A percentile compares a stretch with the other conserved stretches of the same genome.
These are phyloP conservation scores for Aspergillus persii DNA, from an alignment of 2,329 filamentous ascomycete species.

Conservation along the genomic window DNA sequence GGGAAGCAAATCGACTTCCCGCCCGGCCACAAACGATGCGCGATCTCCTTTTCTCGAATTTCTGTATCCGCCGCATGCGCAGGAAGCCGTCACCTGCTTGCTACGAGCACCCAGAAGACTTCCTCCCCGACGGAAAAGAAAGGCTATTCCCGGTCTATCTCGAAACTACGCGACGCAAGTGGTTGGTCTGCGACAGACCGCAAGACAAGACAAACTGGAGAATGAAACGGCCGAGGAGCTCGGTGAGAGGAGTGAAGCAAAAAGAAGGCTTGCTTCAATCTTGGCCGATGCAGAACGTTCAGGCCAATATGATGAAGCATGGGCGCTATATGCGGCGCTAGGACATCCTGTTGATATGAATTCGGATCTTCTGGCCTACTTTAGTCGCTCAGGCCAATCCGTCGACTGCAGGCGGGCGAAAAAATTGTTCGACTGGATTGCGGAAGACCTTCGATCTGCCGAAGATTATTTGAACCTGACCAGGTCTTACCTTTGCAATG, in stretches of 20 bases:
- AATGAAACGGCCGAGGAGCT: not conserved
- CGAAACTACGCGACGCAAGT: slow-evolving; percentile 29
- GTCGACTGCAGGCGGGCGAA: slow-evolving; percentile 44
- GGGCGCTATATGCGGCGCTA: slow-evolving; percentile 40
- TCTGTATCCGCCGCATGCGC: slow-evolving; percentile 36
- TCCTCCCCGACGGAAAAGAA: slow-evolving; percentile 28
- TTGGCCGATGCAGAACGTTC: slow-evolving; percentile 10
- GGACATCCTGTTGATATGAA: slow-evolving; percentile 27
- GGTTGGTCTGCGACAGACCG: slow-evolving; percentile 8
- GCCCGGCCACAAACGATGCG: slow-evolving; percentile 17
- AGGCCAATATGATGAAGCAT: slow-evolving; percentile 39
- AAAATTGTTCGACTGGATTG: slow-evolving; percentile 47
- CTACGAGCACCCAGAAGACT: slow-evolving; percentile 24
- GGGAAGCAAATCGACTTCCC: slow-evolving; percentile 9
- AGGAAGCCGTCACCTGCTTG: slow-evolving; percentile 21
- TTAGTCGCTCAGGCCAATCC: slow-evolving; percentile 38
- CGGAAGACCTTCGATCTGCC: slow-evolving; percentile 33
- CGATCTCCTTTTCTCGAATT: slow-evolving; percentile 37
- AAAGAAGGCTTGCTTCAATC: slow-evolving; percentile 18
- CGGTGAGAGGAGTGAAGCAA: slow-evolving; percentile 15
- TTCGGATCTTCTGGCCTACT: slow-evolving; percentile 34
- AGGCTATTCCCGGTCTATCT: slow-evolving; percentile 16
- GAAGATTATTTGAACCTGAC: slow-evolving; percentile 48
- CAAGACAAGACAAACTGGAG: slow-evolving; percentile 3
- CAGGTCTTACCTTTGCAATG: slow-evolving; percentile 41